Evolutionary conservation across 352 stramenopile genomes (phyloP).

Genomic region (Chrysophaeum taylorii): DNA sequence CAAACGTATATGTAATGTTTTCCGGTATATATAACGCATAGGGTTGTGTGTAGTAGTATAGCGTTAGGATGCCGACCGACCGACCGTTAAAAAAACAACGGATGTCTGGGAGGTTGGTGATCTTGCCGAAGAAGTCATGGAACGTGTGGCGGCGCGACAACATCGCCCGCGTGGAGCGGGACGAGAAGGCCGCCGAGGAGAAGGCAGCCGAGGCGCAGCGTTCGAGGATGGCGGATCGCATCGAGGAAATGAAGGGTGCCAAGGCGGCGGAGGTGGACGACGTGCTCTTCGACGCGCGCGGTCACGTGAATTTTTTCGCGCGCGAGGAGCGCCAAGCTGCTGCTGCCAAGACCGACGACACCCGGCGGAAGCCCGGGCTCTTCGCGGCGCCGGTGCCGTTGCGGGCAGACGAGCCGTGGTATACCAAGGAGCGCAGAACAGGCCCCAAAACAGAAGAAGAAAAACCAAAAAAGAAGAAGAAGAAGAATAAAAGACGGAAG

Average conservation of each 20-base stretch:
- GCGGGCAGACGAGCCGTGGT: not conserved
- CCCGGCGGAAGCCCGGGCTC: not conserved
- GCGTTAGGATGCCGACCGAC: too few species aligned
- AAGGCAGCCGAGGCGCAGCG: not conserved
- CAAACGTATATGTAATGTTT: too few species aligned
- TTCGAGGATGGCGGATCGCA: not conserved
- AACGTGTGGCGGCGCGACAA: slow-evolving; percentile 5
- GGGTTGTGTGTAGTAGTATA: too few species aligned
- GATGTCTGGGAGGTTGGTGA: not conserved
- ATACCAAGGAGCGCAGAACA: not conserved
- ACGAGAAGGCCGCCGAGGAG: not conserved
- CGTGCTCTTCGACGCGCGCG: not conserved
- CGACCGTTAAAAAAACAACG: too few species aligned
- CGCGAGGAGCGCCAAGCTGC: not conserved
- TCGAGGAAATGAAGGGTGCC: not conserved
- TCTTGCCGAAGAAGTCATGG: slow-evolving; percentile 5
- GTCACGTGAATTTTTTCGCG: not conserved
- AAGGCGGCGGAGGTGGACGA: not conserved
- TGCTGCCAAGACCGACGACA: not conserved
- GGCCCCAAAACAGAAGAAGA: not conserved
- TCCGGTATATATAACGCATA: too few species aligned
- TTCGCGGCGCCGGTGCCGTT: not conserved
- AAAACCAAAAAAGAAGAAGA: not conserved
- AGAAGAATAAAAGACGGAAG: not conserved
- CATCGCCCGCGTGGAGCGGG: slow-evolving; percentile 1